Conservation (phyloP, 371 early-diverging fungal genomes). For the Haplosporangium sp. region DNA sequence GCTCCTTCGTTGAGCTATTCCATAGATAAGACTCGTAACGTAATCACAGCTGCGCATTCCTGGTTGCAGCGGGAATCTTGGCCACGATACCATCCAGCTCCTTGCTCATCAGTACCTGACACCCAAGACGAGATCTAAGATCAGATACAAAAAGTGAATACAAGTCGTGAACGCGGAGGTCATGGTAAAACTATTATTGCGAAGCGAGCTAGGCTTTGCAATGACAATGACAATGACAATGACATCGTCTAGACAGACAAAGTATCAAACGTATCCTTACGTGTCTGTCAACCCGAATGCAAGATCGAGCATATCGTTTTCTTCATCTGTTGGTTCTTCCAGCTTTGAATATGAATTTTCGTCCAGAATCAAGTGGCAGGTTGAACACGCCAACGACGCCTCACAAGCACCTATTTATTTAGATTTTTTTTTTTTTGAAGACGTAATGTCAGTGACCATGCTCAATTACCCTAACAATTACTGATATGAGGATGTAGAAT, state of each 20-base stretch:
- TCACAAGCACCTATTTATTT: slow-evolving; percentile 88
- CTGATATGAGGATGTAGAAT: background rate
- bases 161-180: background rate
- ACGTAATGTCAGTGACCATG: background rate
- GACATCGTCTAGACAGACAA: no score
- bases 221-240: no score
- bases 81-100: slow-evolving; percentile 92
- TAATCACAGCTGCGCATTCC: slow-evolving; percentile 87
- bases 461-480: no score
- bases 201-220: no score
- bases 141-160: background rate
- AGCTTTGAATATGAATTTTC: slow-evolving; percentile 86
- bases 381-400: slow-evolving; percentile 96
- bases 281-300: slow-evolving; percentile 98
- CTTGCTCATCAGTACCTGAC: slow-evolving; percentile 91
- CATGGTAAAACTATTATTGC: no score
- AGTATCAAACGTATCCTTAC: slow-evolving; percentile 27
- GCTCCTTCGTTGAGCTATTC: no score
- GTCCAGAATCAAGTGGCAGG: slow-evolving; percentile 97
- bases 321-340: slow-evolving; percentile 96
- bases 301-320: slow-evolving; percentile 99
- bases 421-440: no score
- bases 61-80: slow-evolving; percentile 92
- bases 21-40: background rate
- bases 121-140: slow-evolving; percentile 89